phyloP scores from a whole-genome alignment of 2,329 filamentous ascomycete species.

The Diaporthe helianthi region DNA sequence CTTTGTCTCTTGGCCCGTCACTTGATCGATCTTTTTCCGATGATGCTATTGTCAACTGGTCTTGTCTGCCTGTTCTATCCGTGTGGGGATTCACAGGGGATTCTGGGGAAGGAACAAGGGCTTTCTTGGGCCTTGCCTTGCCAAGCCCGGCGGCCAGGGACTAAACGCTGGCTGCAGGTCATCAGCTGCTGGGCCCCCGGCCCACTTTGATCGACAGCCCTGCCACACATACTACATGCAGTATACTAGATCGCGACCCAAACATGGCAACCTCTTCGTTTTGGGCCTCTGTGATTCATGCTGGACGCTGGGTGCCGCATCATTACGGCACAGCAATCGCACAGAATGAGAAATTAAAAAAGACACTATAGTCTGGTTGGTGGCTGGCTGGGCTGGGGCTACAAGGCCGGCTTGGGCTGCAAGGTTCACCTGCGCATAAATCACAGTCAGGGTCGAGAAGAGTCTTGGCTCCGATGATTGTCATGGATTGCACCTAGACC shows the following conservation, averaged over 20 bases:
- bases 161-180: conserved; percentile 17
- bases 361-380: conserved; percentile 4
- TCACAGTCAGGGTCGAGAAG: neutral
- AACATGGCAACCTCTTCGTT: conserved; percentile 19
- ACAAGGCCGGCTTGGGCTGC: conserved; percentile 4
- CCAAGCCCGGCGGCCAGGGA: conserved; percentile 17
- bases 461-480: neutral
- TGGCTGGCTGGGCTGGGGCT: neutral
- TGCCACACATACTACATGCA: conserved; percentile 19
- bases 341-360: neutral
- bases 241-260: conserved; percentile 13
- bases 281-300: conserved; percentile 12
- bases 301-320: conserved; percentile 5
- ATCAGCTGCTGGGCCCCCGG: conserved; percentile 24
- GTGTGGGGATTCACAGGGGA: no score
- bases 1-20: neutral
- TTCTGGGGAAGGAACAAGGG: no score
- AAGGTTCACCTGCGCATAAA: neutral
- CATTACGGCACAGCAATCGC: neutral
- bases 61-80: no score
- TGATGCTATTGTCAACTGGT: neutral
- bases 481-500: conserved; percentile 2
- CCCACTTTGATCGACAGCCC: conserved; percentile 22
- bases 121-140: conserved; percentile 1
- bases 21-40: neutral